Evolutionary conservation across 768 basidiomycete genomes (phyloP), one percentile per base, ranked within the genome.

Genomic region (Leucocoprinus sp.): DNA sequence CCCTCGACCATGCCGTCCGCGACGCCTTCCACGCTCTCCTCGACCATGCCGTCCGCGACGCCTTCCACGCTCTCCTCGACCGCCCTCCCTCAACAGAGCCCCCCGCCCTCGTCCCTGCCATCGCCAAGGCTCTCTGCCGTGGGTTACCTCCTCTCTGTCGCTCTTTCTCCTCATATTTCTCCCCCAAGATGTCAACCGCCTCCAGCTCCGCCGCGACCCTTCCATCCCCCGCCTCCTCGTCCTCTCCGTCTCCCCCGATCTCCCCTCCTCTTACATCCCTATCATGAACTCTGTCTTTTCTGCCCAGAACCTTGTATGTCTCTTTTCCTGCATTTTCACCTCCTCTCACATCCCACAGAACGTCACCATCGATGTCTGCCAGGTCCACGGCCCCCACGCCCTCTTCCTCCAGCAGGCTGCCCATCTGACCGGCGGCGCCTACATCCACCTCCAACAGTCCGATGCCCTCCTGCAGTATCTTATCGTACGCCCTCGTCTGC

Each of bases 271-370:
- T 8, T 99, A 99, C 64, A 95, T 98, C 39, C 90, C 95, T 19
- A 82, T 98, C 60, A 99, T 99, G 96, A 98, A 98, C 60, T 84
- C 93, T 43, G 98, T 98, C 39, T 99, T 99, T 65, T 93, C 93
- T 14, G 96, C 96, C 4, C 96, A 99, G 64, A 99, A 99, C 68
- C 72, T 92, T 54, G 95, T 89, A 52, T 54, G 83, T 63, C 34
- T 28, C n/a, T 42, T 29, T 33, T 48, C 33, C 21, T 41, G 17
- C 45, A 49, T 34, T 43, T 18, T 31, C 29, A 41, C 42, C 38
- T 37, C 36, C 40, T 52, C 37, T 49, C 48, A 44, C 26, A 5
- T 14, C 33, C 22, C 2, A 35, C 60, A 97, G 95, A 93, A 90
- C 81, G 87, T 95, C 15, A 89, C 88, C 2, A 95, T 99, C 56